phyloP scores from a whole-genome alignment of 2,329 filamentous ascomycete species.

The Fusarium subtropicale region DNA sequence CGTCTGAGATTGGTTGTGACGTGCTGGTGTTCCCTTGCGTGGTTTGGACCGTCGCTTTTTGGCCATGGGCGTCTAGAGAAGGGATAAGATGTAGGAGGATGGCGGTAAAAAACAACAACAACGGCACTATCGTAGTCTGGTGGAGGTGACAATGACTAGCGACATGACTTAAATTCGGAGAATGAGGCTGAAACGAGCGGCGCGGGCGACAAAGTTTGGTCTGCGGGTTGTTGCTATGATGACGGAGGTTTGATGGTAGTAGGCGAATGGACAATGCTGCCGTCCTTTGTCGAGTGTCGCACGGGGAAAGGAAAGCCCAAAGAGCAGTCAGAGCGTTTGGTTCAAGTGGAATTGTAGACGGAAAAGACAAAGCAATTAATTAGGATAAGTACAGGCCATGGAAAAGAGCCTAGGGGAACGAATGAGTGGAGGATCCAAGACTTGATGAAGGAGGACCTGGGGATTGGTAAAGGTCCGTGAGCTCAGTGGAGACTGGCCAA shows the following conservation, averaged over 20 bases:
- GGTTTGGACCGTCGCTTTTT: slow-evolving; percentile 50
- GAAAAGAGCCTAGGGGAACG: slow-evolving; percentile 20
- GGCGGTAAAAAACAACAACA: background rate
- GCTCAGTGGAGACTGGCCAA: slow-evolving; percentile 17
- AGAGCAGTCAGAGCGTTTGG: background rate
- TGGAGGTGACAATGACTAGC: slow-evolving; percentile 26
- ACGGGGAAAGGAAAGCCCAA: background rate
- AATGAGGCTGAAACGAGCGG: slow-evolving; percentile 34
- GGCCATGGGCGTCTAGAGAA: slow-evolving; percentile 50
- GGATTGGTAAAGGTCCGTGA: slow-evolving; percentile 39
- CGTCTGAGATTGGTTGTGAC: slow-evolving; percentile 42
- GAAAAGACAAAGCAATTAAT: slow-evolving; percentile 22
- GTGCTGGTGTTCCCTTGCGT: slow-evolving; percentile 43
- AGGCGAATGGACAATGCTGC: background rate
- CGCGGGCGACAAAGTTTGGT: slow-evolving; percentile 26
- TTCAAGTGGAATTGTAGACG: slow-evolving; percentile 3
- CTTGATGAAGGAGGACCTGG: slow-evolving; percentile 33
- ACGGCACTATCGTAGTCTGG: slow-evolving; percentile 39
- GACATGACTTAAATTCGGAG: slow-evolving; percentile 40
- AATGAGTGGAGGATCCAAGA: slow-evolving; percentile 25
- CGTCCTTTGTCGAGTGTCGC: background rate
- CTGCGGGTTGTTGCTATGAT: slow-evolving; percentile 15
- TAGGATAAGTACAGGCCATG: slow-evolving; percentile 8
- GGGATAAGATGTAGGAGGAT: background rate
- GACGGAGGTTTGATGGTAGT: slow-evolving; percentile 1